Evolutionary conservation across 345 rosid genomes (phyloP).

Genomic region (Arabidopsis arenosa): DNA sequence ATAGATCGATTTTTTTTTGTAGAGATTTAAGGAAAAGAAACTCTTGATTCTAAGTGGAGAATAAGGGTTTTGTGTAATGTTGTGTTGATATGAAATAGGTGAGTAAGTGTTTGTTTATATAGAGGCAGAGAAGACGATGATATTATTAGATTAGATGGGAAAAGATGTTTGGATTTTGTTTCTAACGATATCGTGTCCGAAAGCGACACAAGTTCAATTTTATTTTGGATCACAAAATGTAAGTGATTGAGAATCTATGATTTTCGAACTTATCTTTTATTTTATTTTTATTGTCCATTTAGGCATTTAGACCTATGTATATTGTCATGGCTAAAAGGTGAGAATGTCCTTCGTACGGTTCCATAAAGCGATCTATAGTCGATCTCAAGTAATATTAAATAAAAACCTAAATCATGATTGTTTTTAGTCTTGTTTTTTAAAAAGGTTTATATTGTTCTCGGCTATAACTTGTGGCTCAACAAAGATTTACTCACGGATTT

Average conservation of each 20-base stretch:
- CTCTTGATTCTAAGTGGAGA: slow-evolving; percentile 4
- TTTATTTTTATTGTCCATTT: not conserved
- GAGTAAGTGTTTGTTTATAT: slow-evolving; percentile 32
- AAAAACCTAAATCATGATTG: not conserved
- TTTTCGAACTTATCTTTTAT: slow-evolving; percentile 1
- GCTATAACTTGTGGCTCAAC: not conserved
- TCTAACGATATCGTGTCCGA: slow-evolving; percentile 43
- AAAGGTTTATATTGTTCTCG: no score
- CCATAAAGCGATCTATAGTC: slow-evolving; percentile 26
- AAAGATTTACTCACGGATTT: not conserved
- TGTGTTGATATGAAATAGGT: slow-evolving; percentile 37
- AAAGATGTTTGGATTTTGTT: slow-evolving; percentile 39
- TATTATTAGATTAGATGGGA: slow-evolving; percentile 34
- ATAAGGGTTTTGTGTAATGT: slow-evolving; percentile 22
- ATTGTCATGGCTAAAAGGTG: slow-evolving; percentile 32
- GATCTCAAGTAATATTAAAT: not conserved
- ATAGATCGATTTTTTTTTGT: not conserved
- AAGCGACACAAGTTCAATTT: slow-evolving; percentile 34
- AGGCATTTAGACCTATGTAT: not conserved
- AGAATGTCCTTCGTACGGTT: slow-evolving; percentile 44
- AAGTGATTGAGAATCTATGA: slow-evolving; percentile 32
- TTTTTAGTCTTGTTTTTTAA: not conserved
- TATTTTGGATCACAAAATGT: slow-evolving; percentile 35
- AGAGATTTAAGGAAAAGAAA: not conserved
- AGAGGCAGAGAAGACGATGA: slow-evolving; percentile 33